Conservation (phyloP, 129 eudicot species). For the Flaveria robusta region DNA sequence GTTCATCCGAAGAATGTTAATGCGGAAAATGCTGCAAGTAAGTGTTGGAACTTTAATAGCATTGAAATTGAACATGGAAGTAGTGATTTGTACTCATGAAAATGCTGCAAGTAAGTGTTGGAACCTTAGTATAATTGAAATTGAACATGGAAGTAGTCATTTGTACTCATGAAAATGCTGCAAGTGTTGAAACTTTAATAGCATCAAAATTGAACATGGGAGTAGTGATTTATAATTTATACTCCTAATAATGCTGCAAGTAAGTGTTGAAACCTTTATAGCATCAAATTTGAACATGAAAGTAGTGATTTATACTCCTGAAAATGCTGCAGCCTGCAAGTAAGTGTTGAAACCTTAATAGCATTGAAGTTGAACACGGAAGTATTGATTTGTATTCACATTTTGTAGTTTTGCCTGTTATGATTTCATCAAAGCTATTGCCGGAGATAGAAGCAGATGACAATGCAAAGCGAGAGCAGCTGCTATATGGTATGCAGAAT, state of each 20-base stretch:
- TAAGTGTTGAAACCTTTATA: too few relatives aligned
- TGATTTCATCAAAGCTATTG: slow-evolving; percentile 92
- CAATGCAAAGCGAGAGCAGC: slow-evolving; percentile 77
- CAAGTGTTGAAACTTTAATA: too few relatives aligned
- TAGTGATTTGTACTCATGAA: too few relatives aligned
- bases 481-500: slow-evolving; percentile 84
- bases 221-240: too few relatives aligned
- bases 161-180: neutral
- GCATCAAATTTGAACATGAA: too few relatives aligned
- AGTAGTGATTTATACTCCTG: slow-evolving; percentile 8
- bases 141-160: neutral
- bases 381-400: neutral
- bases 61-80: too few relatives aligned
- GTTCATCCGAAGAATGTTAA: slow-evolving; percentile 94
- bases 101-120: too few relatives aligned
- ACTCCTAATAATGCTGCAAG: too few relatives aligned
- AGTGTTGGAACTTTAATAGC: too few relatives aligned
- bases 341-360: neutral
- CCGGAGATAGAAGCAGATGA: slow-evolving; percentile 97
- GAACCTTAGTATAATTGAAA: neutral
- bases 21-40: slow-evolving; percentile 28
- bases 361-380: slow-evolving; percentile 9
- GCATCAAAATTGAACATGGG: too few relatives aligned
- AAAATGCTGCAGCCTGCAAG: slow-evolving; percentile 54
- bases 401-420: slow-evolving; percentile 82